Percentiles rank a stretch among this genome's conserved stretches.
phyloP scores from a whole-genome alignment of 2,329 filamentous ascomycete genomes.

The Emergomyces pasteurianus region DNA sequence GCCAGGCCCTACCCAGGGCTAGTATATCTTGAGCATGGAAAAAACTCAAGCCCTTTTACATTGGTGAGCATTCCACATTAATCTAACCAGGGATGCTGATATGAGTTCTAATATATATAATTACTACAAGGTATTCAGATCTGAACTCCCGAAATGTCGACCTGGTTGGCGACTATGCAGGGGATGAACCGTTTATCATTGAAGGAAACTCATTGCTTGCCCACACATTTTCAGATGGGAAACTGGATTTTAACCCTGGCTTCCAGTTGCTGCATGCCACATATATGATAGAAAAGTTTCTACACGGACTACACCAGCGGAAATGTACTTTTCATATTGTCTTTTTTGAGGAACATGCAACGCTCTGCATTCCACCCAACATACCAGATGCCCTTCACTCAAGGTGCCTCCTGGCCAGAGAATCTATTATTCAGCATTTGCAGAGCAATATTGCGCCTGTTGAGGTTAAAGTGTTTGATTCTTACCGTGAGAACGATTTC shows the following conservation, averaged over 20 bases:
- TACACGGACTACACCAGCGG: conserved; percentile 47
- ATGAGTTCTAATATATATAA: background rate
- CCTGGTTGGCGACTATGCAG: conserved; percentile 63
- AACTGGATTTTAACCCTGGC: conserved; percentile 51
- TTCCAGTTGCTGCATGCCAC: conserved; percentile 62
- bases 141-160: conserved; percentile 42
- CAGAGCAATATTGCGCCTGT: conserved; percentile 34
- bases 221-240: conserved; percentile 48
- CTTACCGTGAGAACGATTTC: conserved; percentile 41
- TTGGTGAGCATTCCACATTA: background rate
- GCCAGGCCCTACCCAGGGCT: background rate
- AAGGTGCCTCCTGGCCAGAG: conserved; percentile 52
- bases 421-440: conserved; percentile 54
- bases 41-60: background rate
- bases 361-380: conserved; percentile 43
- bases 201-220: conserved; percentile 62
- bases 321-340: conserved; percentile 60
- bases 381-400: conserved; percentile 21
- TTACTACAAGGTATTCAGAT: conserved; percentile 27
- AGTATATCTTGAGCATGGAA: background rate
- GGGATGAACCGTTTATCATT: conserved; percentile 59
- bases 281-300: conserved; percentile 55
- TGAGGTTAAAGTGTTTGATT: conserved; percentile 37
- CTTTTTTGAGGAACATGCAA: conserved; percentile 48
- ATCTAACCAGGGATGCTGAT: background rate